Percentiles rank a stretch among this genome's conserved stretches.
These are phyloP conservation scores for Colletotrichum sp. DNA, from an alignment of 2,329 filamentous ascomycete genomes.

Conservation along the genomic window DNA sequence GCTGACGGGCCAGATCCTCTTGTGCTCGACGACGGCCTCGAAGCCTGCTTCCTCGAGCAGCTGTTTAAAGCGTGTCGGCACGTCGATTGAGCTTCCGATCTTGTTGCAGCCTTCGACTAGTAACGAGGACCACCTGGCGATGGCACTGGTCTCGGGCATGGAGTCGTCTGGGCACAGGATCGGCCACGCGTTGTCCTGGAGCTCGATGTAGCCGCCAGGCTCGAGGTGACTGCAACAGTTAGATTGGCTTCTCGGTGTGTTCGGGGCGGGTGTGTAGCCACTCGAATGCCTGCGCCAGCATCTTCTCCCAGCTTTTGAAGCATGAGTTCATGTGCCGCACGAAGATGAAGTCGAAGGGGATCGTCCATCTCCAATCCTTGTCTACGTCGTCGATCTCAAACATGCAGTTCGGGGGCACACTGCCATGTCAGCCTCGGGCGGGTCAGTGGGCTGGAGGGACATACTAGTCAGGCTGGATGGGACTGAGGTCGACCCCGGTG, in stretches of 20 bases:
- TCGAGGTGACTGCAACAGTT: constrained; percentile 25
- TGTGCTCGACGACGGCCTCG: constrained; percentile 50
- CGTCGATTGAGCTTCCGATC: constrained; percentile 1
- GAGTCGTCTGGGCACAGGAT: constrained; percentile 35
- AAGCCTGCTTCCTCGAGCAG: constrained; percentile 60
- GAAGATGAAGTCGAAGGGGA: constrained; percentile 39
- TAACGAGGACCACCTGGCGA: constrained; percentile 32
- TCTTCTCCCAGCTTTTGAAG: constrained; percentile 28
- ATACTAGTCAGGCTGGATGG: constrained; percentile 36
- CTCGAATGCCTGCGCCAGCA: constrained; percentile 27
- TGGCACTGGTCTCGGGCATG: constrained; percentile 28
- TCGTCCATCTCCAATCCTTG: constrained; percentile 34
- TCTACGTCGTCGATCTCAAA: constrained; percentile 46
- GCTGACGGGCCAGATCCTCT: constrained; percentile 55
- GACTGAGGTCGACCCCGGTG: constrained; percentile 34
- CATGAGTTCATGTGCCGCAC: constrained; percentile 33
- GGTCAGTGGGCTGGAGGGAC: neutral
- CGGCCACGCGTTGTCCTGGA: constrained; percentile 32
- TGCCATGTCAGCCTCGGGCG: constrained; percentile 20
- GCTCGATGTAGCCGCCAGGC: constrained; percentile 37
- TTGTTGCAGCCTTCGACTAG: constrained; percentile 35
- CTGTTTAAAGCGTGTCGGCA: constrained; percentile 26
- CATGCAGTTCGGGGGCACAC: constrained; percentile 47
- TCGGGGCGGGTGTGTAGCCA: neutral
- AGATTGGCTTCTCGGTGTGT: neutral